phyloP scores from a whole-genome alignment of 805 yeast species.

The Ogataea nitratoaversa region DNA sequence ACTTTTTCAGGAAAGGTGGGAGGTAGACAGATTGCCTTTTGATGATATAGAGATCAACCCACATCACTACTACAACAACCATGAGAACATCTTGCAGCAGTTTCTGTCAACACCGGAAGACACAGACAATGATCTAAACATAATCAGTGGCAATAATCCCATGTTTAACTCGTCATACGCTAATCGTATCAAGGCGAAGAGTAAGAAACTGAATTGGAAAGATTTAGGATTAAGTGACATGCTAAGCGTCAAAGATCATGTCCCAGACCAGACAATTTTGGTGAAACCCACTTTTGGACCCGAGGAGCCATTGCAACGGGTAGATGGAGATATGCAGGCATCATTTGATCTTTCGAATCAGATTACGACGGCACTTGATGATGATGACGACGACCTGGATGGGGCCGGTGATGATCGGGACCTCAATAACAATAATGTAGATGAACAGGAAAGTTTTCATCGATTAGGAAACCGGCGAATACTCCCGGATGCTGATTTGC shows the following conservation, averaged over 20 bases:
- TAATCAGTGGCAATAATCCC: slow-evolving; percentile 22
- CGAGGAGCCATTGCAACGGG: background rate
- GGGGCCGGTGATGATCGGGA: slow-evolving; percentile 2
- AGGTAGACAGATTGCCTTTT: slow-evolving; percentile 25
- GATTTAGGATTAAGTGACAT: slow-evolving; percentile 26
- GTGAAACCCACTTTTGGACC: slow-evolving; percentile 17
- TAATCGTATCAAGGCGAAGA: slow-evolving; percentile 23
- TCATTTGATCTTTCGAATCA: slow-evolving; percentile 11
- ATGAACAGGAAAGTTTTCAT: background rate
- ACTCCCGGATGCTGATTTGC: slow-evolving; percentile 5
- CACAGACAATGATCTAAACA: slow-evolving; percentile 22
- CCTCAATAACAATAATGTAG: background rate
- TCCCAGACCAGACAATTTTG: slow-evolving; percentile 25
- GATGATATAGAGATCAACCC: slow-evolving; percentile 31
- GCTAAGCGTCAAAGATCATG: slow-evolving; percentile 10
- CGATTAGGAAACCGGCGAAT: slow-evolving; percentile 1
- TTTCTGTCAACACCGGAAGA: slow-evolving; percentile 26
- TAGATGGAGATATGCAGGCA: background rate
- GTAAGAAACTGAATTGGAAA: slow-evolving; percentile 28
- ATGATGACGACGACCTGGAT: slow-evolving; percentile 5
- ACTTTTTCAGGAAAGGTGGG: slow-evolving; percentile 31
- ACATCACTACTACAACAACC: slow-evolving; percentile 10
- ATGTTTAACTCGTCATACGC: slow-evolving; percentile 27
- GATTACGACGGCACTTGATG: slow-evolving; percentile 2
- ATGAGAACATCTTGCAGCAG: slow-evolving; percentile 25